Evolutionary conservation across 2,329 filamentous ascomycete genomes (phyloP), one percentile per base, ranked within the genome.

Genomic region (Fusarium brachygibbosum): DNA sequence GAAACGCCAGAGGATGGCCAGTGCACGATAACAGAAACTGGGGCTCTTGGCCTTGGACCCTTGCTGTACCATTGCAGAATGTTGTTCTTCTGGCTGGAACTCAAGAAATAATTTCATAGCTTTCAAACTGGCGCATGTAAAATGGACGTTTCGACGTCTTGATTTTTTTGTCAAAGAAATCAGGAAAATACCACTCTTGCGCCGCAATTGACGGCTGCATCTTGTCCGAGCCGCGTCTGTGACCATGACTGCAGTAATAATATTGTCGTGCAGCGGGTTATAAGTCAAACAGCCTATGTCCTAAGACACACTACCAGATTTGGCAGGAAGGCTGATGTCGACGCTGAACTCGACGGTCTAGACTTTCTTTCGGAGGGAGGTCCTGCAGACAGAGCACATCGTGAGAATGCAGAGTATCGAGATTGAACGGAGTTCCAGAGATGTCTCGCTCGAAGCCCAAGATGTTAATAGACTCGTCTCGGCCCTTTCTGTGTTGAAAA

Each of bases 211-310:
- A 57, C 21, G 34, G 40, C 58, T 53, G 50, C 58, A 48, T 58
- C 44, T 67, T 51, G 52, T 34, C 52, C 58, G 57, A 64, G 63
- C 54, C 35, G 62, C 62, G 52, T 63, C 44, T 73, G 62, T 62
- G 68, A 66, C 58, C 53, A 71, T 68, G 64, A 65, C 54, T 60
- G 68, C 58, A 68, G 69, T 37, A 60, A 62, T 31, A 46, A 69
- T 55, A 49, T 58, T 58, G 29, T 46, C 63, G 38, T 74, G 70
- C 68, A 70, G 64, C 59, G 66, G 72, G 61, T 73, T 70, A 44
- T 55, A 57, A 60, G 51, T 59, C 51, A 29, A 62, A 50, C 45
- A 48, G 68, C 45, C 50, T 66, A 63, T 58, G 61, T 54, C 52
- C 56, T 32, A 49, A 68, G 58, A 61, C 44, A 53, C 28, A 64